Percentiles rank a stretch among this genome's conserved stretches.
These are phyloP conservation scores for Parafenestella ontariensis DNA, from an alignment of 2,329 filamentous ascomycete genomes.

Conservation along the genomic window DNA sequence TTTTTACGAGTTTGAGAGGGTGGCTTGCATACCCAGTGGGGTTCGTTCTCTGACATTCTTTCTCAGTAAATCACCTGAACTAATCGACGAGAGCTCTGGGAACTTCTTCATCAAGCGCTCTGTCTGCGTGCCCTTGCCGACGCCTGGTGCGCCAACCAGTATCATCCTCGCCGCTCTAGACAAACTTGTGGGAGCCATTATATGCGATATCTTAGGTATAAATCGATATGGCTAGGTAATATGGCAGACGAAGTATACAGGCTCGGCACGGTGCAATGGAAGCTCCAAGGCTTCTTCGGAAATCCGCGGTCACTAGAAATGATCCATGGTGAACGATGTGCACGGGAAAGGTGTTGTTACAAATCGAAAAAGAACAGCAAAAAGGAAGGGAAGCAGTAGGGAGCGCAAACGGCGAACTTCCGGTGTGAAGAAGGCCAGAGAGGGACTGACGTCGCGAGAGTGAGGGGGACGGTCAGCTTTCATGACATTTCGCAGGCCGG, in stretches of 20 bases:
- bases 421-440: neutral
- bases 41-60: slow-evolving; percentile 91
- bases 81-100: slow-evolving; percentile 87
- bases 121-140: slow-evolving; percentile 96
- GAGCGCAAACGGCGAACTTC: neutral
- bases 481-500: slow-evolving; percentile 7
- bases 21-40: slow-evolving; percentile 70
- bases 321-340: slow-evolving; percentile 15
- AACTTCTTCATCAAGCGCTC: slow-evolving; percentile 86
- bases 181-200: slow-evolving; percentile 34
- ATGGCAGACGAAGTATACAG: slow-evolving; percentile 9
- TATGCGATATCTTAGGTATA: neutral
- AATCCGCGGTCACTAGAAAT: slow-evolving; percentile 28
- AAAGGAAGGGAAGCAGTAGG: neutral
- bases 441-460: slow-evolving; percentile 6
- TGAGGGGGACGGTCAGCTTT: slow-evolving; percentile 10
- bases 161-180: slow-evolving; percentile 86
- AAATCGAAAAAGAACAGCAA: neutral
- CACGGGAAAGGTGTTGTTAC: neutral
- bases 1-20: slow-evolving; percentile 10
- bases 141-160: slow-evolving; percentile 92
- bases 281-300: slow-evolving; percentile 30
- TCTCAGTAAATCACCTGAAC: slow-evolving; percentile 89
- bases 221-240: slow-evolving; percentile 2
- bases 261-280: slow-evolving; percentile 26